Percentiles rank a stretch among this genome's conserved stretches.
Conservation (phyloP, 2,329 filamentous ascomycete genomes). For the Beauveria rudraprayagi region DNA sequence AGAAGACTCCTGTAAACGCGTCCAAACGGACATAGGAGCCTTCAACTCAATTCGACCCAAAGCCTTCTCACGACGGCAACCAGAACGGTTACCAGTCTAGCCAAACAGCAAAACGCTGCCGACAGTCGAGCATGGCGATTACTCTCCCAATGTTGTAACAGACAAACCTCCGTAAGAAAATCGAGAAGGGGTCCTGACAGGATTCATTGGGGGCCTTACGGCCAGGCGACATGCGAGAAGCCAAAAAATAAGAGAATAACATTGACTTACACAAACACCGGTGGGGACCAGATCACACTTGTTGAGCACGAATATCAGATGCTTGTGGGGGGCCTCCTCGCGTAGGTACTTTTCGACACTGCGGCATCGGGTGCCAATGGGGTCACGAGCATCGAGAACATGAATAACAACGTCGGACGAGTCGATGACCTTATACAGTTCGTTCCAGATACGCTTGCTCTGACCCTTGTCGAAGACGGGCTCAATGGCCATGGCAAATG, state of each 20-base stretch:
- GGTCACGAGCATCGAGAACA: conserved; percentile 82
- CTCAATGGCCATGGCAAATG: conserved; percentile 60
- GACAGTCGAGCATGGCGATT: conserved; percentile 44
- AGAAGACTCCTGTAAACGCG: conserved; percentile 68
- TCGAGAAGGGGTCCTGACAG: conserved; percentile 80
- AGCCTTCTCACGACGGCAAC: conserved; percentile 65
- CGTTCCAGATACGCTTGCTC: conserved; percentile 94
- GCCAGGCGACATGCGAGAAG: conserved; percentile 21
- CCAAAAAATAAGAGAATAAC: conserved; percentile 10
- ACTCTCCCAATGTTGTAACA: conserved; percentile 99
- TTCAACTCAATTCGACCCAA: conserved; percentile 98
- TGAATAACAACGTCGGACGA: conserved; percentile 96
- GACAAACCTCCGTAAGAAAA: conserved; percentile 68
- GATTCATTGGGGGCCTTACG: conserved; percentile 49
- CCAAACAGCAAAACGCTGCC: conserved; percentile 31
- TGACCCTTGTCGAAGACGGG: conserved; percentile 92
- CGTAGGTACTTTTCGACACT: conserved; percentile 76
- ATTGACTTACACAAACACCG: conserved; percentile 78
- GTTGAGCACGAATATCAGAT: conserved; percentile 50
- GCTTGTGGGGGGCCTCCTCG: conserved; percentile 93
- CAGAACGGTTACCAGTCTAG: conserved; percentile 83
- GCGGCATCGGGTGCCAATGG: conserved; percentile 79
- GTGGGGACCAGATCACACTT: conserved; percentile 78
- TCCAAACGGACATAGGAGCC: conserved; percentile 50
- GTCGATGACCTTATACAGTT: conserved; percentile 90